Evolutionary conservation across 2,329 filamentous ascomycete species (phyloP).

Genomic region (Fusarium dimerum): DNA sequence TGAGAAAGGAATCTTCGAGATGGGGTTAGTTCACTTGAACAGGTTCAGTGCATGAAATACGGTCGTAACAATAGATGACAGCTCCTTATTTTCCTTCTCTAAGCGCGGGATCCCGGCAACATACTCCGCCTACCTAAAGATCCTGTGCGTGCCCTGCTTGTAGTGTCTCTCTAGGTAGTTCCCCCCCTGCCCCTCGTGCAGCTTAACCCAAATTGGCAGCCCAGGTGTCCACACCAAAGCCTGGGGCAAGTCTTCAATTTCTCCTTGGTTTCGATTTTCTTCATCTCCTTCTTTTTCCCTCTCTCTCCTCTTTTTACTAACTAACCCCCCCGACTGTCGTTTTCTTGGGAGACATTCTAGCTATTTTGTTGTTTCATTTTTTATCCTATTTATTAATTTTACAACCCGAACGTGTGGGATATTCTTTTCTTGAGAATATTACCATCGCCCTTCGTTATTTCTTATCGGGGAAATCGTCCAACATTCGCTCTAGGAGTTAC

Average conservation of each 20-base stretch:
- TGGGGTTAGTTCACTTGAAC: no score
- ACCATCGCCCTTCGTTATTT: not conserved
- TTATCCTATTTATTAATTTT: not conserved
- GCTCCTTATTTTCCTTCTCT: no score
- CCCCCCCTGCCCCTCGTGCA: not conserved
- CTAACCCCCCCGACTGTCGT: not conserved
- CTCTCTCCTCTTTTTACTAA: not conserved
- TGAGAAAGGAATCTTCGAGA: no score
- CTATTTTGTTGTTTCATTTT: not conserved
- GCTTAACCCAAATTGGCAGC: not conserved
- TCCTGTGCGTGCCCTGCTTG: not conserved
- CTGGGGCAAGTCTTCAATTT: not conserved
- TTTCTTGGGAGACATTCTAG: not conserved
- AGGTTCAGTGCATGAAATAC: no score
- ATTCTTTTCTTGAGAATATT: not conserved
- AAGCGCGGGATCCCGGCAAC: not conserved
- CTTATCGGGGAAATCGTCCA: no score
- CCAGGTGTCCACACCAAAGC: not conserved
- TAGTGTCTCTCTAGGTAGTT: no score
- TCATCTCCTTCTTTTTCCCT: not conserved
- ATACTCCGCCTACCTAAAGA: not conserved
- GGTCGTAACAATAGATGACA: no score
- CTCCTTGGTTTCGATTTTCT: not conserved
- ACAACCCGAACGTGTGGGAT: no score
- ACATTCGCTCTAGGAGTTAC: no score